A percentile compares a stretch with the other conserved stretches of the same genome.
Conservation (phyloP, 2,329 filamentous ascomycete genomes). For the Aspergillus pseudoglaucus region DNA sequence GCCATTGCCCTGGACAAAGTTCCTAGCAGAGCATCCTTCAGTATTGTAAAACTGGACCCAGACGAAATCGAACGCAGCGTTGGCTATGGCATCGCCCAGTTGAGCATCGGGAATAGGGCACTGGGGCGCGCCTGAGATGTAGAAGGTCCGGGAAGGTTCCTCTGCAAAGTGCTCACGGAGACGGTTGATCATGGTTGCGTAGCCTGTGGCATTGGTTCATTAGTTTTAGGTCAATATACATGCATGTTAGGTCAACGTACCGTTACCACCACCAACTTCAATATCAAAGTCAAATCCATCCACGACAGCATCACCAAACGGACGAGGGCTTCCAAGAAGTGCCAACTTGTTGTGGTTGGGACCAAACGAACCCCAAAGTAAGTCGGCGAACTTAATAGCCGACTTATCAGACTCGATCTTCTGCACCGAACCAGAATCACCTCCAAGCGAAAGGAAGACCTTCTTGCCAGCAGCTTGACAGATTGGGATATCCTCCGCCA, state of each 20-base stretch:
- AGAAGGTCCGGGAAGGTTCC: conserved; percentile 35
- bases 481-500: conserved; percentile 36
- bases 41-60: conserved; percentile 55
- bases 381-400: conserved; percentile 44
- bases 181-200: conserved; percentile 43
- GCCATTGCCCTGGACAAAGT: conserved; percentile 27
- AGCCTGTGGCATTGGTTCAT: conserved; percentile 25
- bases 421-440: conserved; percentile 36
- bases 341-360: conserved; percentile 29
- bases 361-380: conserved; percentile 47
- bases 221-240: background rate
- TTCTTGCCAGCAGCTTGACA: conserved; percentile 40
- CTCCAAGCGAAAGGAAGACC: conserved; percentile 44
- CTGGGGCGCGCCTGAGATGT: conserved; percentile 50
- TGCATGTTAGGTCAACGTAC: conserved; percentile 15
- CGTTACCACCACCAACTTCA: conserved; percentile 24
- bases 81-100: conserved; percentile 40
- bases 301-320: conserved; percentile 41
- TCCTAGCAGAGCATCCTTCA: conserved; percentile 42
- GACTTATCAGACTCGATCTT: conserved; percentile 35
- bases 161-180: conserved; percentile 38
- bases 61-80: conserved; percentile 46
- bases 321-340: conserved; percentile 34
- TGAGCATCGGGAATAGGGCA: conserved; percentile 45
- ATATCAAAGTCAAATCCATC: conserved; percentile 52